These are phyloP conservation scores for Leptographium flavum DNA, from an alignment of 2,329 filamentous ascomycete genomes.

Conservation along the genomic window DNA sequence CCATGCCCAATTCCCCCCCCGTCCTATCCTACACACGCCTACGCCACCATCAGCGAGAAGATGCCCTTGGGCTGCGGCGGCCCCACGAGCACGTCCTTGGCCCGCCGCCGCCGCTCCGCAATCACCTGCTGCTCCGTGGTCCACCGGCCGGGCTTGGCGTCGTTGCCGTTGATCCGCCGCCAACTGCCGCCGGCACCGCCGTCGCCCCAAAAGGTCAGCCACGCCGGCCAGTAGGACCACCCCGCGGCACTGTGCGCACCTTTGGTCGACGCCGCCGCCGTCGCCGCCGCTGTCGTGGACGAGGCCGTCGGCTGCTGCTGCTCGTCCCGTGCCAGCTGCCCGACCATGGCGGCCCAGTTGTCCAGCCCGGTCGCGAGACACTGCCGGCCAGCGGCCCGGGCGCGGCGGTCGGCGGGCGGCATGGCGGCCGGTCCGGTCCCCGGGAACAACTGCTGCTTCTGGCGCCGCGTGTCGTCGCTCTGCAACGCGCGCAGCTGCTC, in stretches of 20 bases:
- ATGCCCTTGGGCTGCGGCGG: constrained; percentile 17
- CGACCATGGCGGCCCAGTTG: constrained; percentile 77
- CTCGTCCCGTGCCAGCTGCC: constrained; percentile 42
- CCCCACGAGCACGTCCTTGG: constrained; percentile 35
- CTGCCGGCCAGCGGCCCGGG: constrained; percentile 50
- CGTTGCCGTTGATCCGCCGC: constrained; percentile 15
- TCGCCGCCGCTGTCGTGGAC: constrained; percentile 13
- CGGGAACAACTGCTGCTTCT: background rate
- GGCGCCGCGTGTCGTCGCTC: background rate
- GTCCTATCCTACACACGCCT: background rate
- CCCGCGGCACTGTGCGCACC: constrained; percentile 6
- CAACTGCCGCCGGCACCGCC: too few relatives aligned
- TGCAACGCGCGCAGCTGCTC: constrained; percentile 39
- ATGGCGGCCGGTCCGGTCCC: too few relatives aligned
- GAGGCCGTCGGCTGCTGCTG: too few relatives aligned
- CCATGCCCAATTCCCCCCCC: too few relatives aligned
- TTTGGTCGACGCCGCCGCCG: background rate
- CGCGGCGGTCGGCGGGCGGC: constrained; percentile 26
- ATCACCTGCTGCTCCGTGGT: constrained; percentile 40
- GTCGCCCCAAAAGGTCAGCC: constrained; percentile 27
- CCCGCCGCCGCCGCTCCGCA: constrained; percentile 34
- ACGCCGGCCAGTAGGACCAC: constrained; percentile 16
- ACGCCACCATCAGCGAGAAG: constrained; percentile 7
- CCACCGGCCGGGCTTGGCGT: constrained; percentile 31
- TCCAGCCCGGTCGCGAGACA: constrained; percentile 63